Base-by-base conservation (phyloP, 1,284 basidiomycete genomes). In the Tremellales sp. region DNA sequence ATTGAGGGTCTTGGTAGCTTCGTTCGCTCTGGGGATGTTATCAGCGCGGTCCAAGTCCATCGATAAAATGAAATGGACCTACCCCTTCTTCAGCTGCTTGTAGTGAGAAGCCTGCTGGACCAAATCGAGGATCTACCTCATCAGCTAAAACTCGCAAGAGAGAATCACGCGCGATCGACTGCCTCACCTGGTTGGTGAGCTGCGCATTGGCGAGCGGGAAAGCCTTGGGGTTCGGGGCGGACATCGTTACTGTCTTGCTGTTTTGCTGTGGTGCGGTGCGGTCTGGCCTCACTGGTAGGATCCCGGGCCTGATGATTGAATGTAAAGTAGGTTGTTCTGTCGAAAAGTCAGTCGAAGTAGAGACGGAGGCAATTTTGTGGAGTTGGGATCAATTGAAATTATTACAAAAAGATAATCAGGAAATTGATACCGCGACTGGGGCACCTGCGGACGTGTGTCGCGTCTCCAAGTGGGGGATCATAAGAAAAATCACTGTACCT, bases 41-140 rank as follows among this genome's bases (percentile, higher is more conserved):
- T 8, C 13, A 39, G 19, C 24, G 24, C n/a, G 33, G 5, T 21
- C 8, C 27, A 33, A 23, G 43, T 40, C 19, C 12, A 26, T 4
- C 17, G 19, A 50, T 12, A 39, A 35, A n/a, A 17, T 45, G 13
- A 42, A 8, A 57, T 21, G 8, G 12, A 57, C 63, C 57, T 43
- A 67, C 64, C 94, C 94, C 80, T 98, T 98, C 80, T 97, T 98
- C 47, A 98, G 79, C 77, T 97, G 91, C 77, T 94, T 93, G 80
- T 93, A 94, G 74, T 91, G 86, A 31, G 83, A 80, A 42, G 89
- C 89, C 76, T 92, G 87, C 76, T 91, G 87, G 31, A 90, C 84
- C 51, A 93, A 79, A 64, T 93, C 90, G 51, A 94, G 80, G 67
- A 93, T 90, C 89, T 92, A 44, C 12, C n/a, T 19, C 5, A 49